Evolutionary conservation across 2,329 filamentous ascomycete species (phyloP).

Genomic region (Thelonectria discophora): DNA sequence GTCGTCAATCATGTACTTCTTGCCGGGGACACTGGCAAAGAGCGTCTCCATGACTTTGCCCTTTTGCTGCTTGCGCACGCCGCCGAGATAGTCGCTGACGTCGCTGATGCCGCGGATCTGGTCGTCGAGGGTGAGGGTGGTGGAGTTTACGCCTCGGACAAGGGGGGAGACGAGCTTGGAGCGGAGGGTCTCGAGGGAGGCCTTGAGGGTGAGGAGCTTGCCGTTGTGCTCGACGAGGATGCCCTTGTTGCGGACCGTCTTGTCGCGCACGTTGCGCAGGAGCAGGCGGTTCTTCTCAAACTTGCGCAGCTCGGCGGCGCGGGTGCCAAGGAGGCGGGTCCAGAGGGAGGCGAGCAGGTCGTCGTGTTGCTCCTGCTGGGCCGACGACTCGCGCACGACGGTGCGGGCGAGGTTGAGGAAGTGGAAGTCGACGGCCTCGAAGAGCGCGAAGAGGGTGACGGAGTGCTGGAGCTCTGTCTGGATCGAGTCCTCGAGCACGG

Average conservation of each 20-base stretch:
- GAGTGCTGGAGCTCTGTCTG: conserved; percentile 83
- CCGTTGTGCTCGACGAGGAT: conserved; percentile 88
- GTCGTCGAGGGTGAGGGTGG: conserved; percentile 79
- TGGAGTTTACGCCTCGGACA: conserved; percentile 73
- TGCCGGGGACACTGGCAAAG: conserved; percentile 62
- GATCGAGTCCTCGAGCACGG: conserved; percentile 89
- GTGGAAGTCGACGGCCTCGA: conserved; percentile 89
- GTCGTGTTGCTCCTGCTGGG: conserved; percentile 81
- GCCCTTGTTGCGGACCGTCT: conserved; percentile 87
- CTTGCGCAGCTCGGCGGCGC: conserved; percentile 79
- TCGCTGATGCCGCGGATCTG: conserved; percentile 86
- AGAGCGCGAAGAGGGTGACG: conserved; percentile 84
- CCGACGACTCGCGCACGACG: conserved; percentile 83
- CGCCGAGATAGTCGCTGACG: conserved; percentile 80
- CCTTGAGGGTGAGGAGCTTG: conserved; percentile 82
- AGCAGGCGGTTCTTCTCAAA: conserved; percentile 90
- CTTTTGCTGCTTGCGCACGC: conserved; percentile 81
- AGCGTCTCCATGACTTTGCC: conserved; percentile 82
- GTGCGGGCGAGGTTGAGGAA: conserved; percentile 88
- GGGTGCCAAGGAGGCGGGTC: conserved; percentile 83
- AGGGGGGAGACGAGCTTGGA: conserved; percentile 86
- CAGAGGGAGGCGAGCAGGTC: conserved; percentile 87
- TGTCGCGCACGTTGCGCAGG: conserved; percentile 79
- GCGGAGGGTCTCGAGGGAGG: conserved; percentile 84
- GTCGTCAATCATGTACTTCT: conserved; percentile 47